Percentiles rank a stretch among this genome's conserved stretches.
These are phyloP conservation scores for Plasmopara viticola DNA, from an alignment of 352 stramenopile genomes.

Conservation along the genomic window DNA sequence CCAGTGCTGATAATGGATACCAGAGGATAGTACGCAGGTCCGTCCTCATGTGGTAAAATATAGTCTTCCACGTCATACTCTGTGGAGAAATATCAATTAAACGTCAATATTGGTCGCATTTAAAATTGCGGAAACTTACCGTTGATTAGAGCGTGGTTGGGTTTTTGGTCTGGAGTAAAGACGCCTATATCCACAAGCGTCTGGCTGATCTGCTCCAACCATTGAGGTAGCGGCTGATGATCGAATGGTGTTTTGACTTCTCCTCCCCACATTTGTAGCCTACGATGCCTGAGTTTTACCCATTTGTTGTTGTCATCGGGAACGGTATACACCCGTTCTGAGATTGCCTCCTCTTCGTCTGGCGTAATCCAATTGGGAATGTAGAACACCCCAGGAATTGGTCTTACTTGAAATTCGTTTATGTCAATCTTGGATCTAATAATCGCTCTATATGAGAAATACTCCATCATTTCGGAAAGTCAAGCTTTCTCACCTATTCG, in stretches of 20 bases:
- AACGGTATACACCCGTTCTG: conserved; percentile 48
- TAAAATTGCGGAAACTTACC: conserved; percentile 20
- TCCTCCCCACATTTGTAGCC: conserved; percentile 67
- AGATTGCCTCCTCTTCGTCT: conserved; percentile 48
- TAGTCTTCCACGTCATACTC: conserved; percentile 59
- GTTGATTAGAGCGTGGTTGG: conserved; percentile 73
- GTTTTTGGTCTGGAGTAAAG: conserved; percentile 37
- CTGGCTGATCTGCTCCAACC: conserved; percentile 47
- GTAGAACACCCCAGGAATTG: conserved; percentile 48
- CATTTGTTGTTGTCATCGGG: conserved; percentile 30
- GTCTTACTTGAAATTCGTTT: conserved; percentile 23
- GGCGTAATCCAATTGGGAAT: conserved; percentile 57
- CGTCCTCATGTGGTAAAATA: conserved; percentile 69
- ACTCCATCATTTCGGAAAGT: no score
- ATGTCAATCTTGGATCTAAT: conserved; percentile 28
- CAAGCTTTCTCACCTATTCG: conserved; percentile 15
- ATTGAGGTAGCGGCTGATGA: conserved; percentile 36
- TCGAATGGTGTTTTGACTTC: conserved; percentile 49
- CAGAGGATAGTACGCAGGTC: conserved; percentile 58
- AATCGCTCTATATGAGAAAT: not conserved
- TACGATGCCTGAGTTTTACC: conserved; percentile 58
- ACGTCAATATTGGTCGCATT: conserved; percentile 1
- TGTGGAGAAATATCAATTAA: conserved; percentile 7
- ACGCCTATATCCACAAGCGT: conserved; percentile 42
- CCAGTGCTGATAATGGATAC: conserved; percentile 65